A percentile compares a stretch with the other conserved stretches of the same genome.
These are phyloP conservation scores for Claviceps spartinae DNA, from an alignment of 2,329 filamentous ascomycete species.

Conservation along the genomic window DNA sequence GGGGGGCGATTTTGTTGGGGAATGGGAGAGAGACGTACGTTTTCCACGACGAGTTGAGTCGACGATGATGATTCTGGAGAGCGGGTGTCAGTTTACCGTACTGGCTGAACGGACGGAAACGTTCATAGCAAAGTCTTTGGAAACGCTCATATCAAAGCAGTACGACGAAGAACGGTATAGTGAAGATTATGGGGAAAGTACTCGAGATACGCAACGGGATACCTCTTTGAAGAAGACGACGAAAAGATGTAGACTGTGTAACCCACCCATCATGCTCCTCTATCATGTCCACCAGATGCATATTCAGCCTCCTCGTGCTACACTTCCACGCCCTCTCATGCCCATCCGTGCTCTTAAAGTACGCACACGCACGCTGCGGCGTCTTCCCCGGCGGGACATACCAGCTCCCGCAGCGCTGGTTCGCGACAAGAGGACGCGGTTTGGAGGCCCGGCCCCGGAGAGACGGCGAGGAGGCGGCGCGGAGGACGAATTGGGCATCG, in stretches of 20 bases:
- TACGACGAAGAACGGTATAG: no score
- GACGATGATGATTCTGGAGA: conserved; percentile 58
- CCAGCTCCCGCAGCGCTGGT: conserved; percentile 94
- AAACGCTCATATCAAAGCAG: no score
- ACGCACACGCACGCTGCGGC: conserved; percentile 54
- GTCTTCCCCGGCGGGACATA: conserved; percentile 56
- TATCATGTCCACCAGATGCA: conserved; percentile 62
- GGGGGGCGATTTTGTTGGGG: not conserved
- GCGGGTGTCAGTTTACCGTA: not conserved
- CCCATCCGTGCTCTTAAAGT: conserved; percentile 97
- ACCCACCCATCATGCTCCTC: conserved; percentile 52
- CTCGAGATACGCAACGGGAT: no score
- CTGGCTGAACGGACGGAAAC: not conserved
- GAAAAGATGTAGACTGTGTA: no score
- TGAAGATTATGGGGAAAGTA: no score
- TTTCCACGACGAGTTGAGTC: conserved; percentile 91
- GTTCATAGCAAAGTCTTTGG: no score
- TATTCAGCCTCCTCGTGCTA: conserved; percentile 69
- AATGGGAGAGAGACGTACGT: conserved; percentile 31
- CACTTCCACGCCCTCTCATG: conserved; percentile 87
- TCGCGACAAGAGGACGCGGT: conserved; percentile 66
- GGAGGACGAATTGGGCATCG: conserved; percentile 62
- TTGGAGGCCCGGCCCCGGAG: conserved; percentile 23
- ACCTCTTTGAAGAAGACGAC: no score
- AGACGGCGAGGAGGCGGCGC: conserved; percentile 31